Conservation (phyloP, 495 filamentous ascomycete species). For the Jackrogersella minutella region DNA sequence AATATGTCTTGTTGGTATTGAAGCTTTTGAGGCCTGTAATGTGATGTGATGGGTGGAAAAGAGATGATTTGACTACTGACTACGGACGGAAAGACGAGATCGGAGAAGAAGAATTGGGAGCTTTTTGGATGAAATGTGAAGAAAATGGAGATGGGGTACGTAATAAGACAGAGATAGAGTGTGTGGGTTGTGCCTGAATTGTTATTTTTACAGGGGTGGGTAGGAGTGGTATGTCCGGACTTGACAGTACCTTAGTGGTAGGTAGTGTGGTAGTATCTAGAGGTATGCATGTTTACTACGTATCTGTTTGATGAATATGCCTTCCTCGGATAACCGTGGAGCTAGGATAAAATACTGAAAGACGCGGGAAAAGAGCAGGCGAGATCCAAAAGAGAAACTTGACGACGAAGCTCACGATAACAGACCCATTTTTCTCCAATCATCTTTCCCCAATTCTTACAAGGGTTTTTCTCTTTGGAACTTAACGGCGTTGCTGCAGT, state of each 20-base stretch:
- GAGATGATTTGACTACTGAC: slow-evolving; percentile 1
- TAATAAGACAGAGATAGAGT: slow-evolving; percentile 23
- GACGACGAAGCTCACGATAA: slow-evolving; percentile 48
- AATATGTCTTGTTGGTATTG: slow-evolving; percentile 16
- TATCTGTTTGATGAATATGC: slow-evolving; percentile 23
- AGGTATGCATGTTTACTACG: too few species aligned
- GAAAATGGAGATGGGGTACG: slow-evolving; percentile 31
- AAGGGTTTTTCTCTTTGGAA: slow-evolving; percentile 30
- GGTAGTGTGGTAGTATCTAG: too few species aligned
- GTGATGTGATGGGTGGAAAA: slow-evolving; percentile 9
- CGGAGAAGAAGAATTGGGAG: slow-evolving; percentile 16
- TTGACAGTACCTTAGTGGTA: slow-evolving; percentile 6
- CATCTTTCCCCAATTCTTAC: slow-evolving; percentile 16
- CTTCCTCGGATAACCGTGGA: slow-evolving; percentile 7
- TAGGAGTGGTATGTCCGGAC: slow-evolving; percentile 14
- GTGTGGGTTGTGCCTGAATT: slow-evolving; percentile 35
- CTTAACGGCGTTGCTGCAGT: slow-evolving; percentile 33
- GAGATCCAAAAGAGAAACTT: slow-evolving; percentile 9
- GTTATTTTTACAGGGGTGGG: slow-evolving; percentile 9
- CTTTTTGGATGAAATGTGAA: slow-evolving; percentile 16
- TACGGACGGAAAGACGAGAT: slow-evolving; percentile 22
- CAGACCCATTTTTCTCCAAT: slow-evolving; percentile 32
- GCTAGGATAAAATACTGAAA: slow-evolving; percentile 4
- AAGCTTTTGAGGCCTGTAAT: slow-evolving; percentile 22
- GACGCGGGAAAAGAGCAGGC: slow-evolving; percentile 6